Evolutionary conservation across 495 filamentous ascomycete genomes (phyloP), one percentile per base, ranked within the genome.

Genomic region (Penicillium coffeae): DNA sequence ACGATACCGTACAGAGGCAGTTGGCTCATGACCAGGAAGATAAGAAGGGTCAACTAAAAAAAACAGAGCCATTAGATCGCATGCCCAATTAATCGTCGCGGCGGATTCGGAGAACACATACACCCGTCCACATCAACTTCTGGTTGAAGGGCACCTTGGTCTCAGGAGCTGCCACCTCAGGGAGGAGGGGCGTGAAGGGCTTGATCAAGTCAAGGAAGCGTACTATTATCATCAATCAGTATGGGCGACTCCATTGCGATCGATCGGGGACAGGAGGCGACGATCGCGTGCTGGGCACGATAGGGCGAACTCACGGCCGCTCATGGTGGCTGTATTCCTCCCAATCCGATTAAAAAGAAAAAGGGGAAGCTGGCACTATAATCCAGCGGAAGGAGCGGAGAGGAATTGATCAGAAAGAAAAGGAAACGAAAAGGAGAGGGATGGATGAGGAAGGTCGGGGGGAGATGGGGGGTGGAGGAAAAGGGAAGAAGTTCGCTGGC

Each of bases 11-110:
- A 95, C 52, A 94, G 73, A 51, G 94, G 94, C 93, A 99, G 97
- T 74, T 99, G 93, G 74, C 88, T 95, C 94, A 99, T 99, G 68
- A 99, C 92, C 86, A 98, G 78, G 82, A 97, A 98, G 75, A 96
- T 94, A 63, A 96, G 74, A 56, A 96, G 78, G 47, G 92, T 97
- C 72, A 96, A 83, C 81, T 84, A 55, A n/a, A 62, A 47, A n/a
- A 7, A 16, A 38, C 43, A 54, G 21, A 5, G n/a, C 20, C 3
- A 54, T 79, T 58, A 78, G 73, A 21, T 30, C 55, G n/a, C 36
- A 34, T 49, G 54, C 32, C 64, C 35, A 47, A 39, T 45, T 42
- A 14, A 38, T 36, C 16, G 35, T 33, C 30, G 56, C 5, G 21
- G 13, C 39, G 38, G 36, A 41, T 47, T 48, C 22, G 14, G 54